Evolutionary conservation across 2,329 filamentous ascomycete genomes (phyloP).

Genomic region (Xylariaceae sp.): DNA sequence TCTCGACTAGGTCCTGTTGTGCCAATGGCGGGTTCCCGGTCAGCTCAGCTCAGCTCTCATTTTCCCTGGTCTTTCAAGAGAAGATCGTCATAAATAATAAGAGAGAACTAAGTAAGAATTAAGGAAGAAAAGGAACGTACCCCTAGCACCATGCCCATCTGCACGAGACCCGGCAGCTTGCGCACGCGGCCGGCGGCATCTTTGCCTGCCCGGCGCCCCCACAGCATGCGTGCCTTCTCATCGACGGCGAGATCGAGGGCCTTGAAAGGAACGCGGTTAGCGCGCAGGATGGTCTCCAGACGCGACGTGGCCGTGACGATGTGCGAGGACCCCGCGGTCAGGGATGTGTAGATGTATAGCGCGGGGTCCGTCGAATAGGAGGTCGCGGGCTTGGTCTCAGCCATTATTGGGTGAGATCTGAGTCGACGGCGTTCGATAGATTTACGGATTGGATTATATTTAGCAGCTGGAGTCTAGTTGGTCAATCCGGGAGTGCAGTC

Average conservation of each 20-base stretch:
- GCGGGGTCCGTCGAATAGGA: conserved; percentile 58
- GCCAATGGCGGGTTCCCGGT: neutral
- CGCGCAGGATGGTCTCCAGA: conserved; percentile 91
- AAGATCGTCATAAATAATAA: neutral
- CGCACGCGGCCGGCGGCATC: conserved; percentile 54
- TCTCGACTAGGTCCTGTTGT: conserved; percentile 76
- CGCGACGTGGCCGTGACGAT: conserved; percentile 95
- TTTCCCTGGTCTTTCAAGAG: neutral
- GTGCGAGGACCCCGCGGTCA: conserved; percentile 91
- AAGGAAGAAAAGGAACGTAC: conserved; percentile 49
- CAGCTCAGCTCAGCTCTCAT: conserved; percentile 1
- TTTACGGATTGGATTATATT: neutral
- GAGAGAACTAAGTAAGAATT: neutral
- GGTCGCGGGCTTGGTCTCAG: conserved; percentile 28
- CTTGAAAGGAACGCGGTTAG: conserved; percentile 90
- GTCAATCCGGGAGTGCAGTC: neutral
- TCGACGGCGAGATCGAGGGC: conserved; percentile 88
- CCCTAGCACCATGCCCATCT: conserved; percentile 77
- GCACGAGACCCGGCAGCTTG: conserved; percentile 84
- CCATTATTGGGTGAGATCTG: conserved; percentile 15
- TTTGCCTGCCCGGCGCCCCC: conserved; percentile 77
- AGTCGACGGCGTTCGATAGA: neutral
- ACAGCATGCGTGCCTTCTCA: conserved; percentile 80
- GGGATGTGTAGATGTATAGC: conserved; percentile 92
- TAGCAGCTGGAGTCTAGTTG: neutral